Conservation (phyloP, 441 rosid genomes). For the Syzygium malaccense region DNA sequence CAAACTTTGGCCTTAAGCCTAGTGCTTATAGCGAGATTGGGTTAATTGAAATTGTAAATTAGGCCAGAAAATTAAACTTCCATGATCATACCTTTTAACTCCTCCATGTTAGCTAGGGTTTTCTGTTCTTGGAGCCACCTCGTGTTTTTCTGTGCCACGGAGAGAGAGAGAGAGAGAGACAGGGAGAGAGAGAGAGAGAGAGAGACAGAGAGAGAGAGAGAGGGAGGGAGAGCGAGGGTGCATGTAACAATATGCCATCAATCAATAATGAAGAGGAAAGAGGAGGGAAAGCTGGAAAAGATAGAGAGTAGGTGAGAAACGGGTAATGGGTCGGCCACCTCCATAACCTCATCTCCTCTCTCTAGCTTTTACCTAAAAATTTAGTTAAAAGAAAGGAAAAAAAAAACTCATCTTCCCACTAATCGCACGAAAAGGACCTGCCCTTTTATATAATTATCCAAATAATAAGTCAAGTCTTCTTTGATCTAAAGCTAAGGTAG, state of each 20-base stretch:
- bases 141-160: not conserved
- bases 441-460: not conserved
- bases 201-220: not conserved
- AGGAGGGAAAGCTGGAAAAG: not conserved
- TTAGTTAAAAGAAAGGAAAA: not conserved
- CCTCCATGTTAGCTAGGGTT: not conserved
- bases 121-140: not conserved
- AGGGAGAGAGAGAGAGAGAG: not conserved
- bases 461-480: not conserved
- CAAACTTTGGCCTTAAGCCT: not conserved
- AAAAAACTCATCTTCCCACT: not conserved
- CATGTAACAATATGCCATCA: not conserved
- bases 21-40: not conserved
- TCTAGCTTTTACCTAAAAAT: not conserved
- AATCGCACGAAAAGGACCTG: not conserved
- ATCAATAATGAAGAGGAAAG: not conserved
- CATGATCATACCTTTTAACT: not conserved
- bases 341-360: not conserved
- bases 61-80: not conserved
- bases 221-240: not conserved
- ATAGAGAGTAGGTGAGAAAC: conserved; percentile 1
- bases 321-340: conserved; percentile 1
- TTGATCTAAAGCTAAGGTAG: not conserved
- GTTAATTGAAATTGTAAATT: not conserved
- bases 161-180: not conserved